phyloP scores from a whole-genome alignment of 257 asterid species.

The Lavandula angustifolia region DNA sequence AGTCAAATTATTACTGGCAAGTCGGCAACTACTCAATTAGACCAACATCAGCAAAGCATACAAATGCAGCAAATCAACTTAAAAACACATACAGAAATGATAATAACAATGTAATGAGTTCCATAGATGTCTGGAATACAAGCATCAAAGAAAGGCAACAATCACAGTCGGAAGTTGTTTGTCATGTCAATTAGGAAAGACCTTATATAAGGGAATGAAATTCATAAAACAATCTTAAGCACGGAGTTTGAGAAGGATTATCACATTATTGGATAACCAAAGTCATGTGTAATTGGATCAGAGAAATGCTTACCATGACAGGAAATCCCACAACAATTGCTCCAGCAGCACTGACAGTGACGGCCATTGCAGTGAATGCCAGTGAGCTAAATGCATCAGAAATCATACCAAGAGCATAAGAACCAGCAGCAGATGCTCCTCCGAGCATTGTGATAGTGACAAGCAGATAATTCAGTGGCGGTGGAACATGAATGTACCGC shows the following conservation, averaged over 20 bases:
- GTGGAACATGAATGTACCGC: conserved; percentile 93
- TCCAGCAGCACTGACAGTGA: conserved; percentile 86
- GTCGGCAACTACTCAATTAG: conserved; percentile 11
- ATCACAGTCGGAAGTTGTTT: conserved; percentile 14
- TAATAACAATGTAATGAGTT: conserved; percentile 13
- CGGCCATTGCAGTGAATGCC: conserved; percentile 66
- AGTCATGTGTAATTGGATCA: neutral
- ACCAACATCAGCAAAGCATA: conserved; percentile 17
- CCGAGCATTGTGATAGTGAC: conserved; percentile 91
- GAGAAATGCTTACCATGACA: conserved; percentile 58
- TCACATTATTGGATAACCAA: conserved; percentile 18
- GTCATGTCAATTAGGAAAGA: neutral
- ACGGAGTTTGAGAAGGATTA: conserved; percentile 19
- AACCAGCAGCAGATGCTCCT: conserved; percentile 81
- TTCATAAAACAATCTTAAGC: neutral
- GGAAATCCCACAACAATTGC: conserved; percentile 94
- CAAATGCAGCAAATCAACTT: neutral
- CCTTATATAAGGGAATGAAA: neutral
- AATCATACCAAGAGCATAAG: conserved; percentile 82
- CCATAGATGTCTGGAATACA: neutral
- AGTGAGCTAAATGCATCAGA: conserved; percentile 81
- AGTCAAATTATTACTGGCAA: conserved; percentile 9
- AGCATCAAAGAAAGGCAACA: neutral
- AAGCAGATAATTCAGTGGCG: conserved; percentile 82
- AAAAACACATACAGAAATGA: neutral